phyloP scores from a whole-genome alignment of 352 stramenopile genomes.

The Globisporangium alternatum region DNA sequence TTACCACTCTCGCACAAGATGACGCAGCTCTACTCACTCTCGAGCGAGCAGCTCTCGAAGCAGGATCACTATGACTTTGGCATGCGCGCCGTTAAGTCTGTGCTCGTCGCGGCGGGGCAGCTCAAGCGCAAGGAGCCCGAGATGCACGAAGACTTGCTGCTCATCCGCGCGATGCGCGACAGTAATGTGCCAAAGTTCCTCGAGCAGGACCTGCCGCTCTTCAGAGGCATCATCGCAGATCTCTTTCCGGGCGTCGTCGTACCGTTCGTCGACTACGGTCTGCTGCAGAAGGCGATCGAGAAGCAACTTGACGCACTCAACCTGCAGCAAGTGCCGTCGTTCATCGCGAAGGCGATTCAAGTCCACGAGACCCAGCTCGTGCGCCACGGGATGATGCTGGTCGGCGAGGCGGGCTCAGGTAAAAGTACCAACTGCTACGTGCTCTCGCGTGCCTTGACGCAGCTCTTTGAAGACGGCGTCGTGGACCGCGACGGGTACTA shows the following conservation, averaged over 20 bases:
- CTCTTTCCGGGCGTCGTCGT: slow-evolving; percentile 93
- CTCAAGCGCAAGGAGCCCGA: slow-evolving; percentile 93
- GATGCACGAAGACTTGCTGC: slow-evolving; percentile 91
- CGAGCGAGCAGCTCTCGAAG: slow-evolving; percentile 92
- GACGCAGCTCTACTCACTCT: slow-evolving; percentile 92
- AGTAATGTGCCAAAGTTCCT: slow-evolving; percentile 96
- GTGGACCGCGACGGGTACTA: slow-evolving; percentile 85
- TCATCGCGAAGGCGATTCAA: slow-evolving; percentile 87
- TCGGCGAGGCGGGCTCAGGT: slow-evolving; percentile 87
- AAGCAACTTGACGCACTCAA: slow-evolving; percentile 71
- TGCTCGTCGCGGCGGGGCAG: slow-evolving; percentile 92
- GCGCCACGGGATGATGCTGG: slow-evolving; percentile 94
- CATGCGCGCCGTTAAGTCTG: slow-evolving; percentile 92
- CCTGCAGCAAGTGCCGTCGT: slow-evolving; percentile 82
- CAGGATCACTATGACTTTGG: slow-evolving; percentile 95
- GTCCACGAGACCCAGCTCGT: slow-evolving; percentile 91
- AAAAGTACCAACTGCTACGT: slow-evolving; percentile 87
- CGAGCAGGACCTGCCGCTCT: slow-evolving; percentile 92
- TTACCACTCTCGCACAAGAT: slow-evolving; percentile 93
- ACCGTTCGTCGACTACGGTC: slow-evolving; percentile 92
- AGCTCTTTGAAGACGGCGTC: slow-evolving; percentile 76
- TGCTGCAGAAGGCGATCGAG: slow-evolving; percentile 88
- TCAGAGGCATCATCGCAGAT: slow-evolving; percentile 93
- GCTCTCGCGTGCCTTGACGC: slow-evolving; percentile 66
- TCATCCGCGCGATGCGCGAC: slow-evolving; percentile 96